Evolutionary conservation across 768 basidiomycete genomes (phyloP), one percentile per base, ranked within the genome.

Genomic region (Agrocybe chaxingu): DNA sequence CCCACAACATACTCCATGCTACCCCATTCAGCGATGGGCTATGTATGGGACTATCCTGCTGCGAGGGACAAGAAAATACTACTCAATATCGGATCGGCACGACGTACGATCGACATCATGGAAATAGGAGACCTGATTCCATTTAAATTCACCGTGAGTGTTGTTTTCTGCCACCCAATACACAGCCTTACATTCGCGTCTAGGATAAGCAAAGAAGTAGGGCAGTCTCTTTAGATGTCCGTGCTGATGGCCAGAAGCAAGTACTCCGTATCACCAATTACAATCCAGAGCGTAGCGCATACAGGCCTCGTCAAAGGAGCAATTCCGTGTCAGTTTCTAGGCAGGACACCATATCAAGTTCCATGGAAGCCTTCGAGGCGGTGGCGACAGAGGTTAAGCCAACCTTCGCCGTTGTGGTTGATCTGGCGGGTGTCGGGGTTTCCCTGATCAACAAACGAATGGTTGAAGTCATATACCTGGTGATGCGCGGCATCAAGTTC

Each of bases 1-100:
- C 48, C 77, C 34, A 58, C 67, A 39, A 69, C 71, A 19, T 93
- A 94, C 66, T 73, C 69, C n/a, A 64, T 95, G 2, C 61, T 68
- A 4, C 75, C 82, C 8, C 80, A 77, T 35, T 70, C 79, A 3
- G 75, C 70, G 11, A 64, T 78, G 40, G 71, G 80, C 31, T 99
- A 98, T 63, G 89, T 94, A 4, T 99, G 96, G 96, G 97, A 99
- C 62, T 82, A 78, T 52, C 97, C 97, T 6, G 89, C 93, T 2
- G 85, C 85, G 1, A 73, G 74, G 41, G 85, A 88, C 57, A 98
- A 96, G 70, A 85, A 82, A 55, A 72, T 99, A 19, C 65, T 82
- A 33, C 72, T 99, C 16, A 64, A 66, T 8, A 76, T 85, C 43
- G 84, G 84, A 38, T 78, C 78, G 18, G 69, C 79, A 47, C 80